Conservation (phyloP, 768 basidiomycete species). For the Bullera alba region DNA sequence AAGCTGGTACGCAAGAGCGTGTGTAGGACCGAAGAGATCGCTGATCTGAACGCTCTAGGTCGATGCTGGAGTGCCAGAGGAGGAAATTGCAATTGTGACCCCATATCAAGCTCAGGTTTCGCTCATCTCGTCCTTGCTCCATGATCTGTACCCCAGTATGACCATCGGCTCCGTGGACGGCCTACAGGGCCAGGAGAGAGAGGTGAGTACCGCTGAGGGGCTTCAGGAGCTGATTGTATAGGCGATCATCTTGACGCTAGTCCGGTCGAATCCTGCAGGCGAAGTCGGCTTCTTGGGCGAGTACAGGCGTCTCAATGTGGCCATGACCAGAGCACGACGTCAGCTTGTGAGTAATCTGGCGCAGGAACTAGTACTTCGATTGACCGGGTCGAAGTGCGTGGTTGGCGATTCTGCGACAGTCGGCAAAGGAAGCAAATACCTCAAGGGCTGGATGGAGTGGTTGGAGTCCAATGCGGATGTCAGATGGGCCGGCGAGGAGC, state of each 20-base stretch:
- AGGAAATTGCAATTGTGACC: slow-evolving; percentile 79
- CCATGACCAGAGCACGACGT: slow-evolving; percentile 74
- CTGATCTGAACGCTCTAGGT: slow-evolving; percentile 56
- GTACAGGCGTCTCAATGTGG: slow-evolving; percentile 72
- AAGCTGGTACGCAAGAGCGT: slow-evolving; percentile 56
- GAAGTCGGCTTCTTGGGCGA: slow-evolving; percentile 94
- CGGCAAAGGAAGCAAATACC: slow-evolving; percentile 68
- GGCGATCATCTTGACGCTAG: slow-evolving; percentile 83
- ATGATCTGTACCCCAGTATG: slow-evolving; percentile 55
- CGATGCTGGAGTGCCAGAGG: slow-evolving; percentile 54
- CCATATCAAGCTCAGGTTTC: slow-evolving; percentile 96
- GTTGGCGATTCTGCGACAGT: slow-evolving; percentile 93
- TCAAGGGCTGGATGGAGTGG: slow-evolving; percentile 88
- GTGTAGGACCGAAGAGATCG: not conserved
- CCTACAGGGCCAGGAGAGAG: slow-evolving; percentile 83
- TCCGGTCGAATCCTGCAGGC: slow-evolving; percentile 78
- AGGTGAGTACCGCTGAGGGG: slow-evolving; percentile 17
- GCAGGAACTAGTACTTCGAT: not conserved
- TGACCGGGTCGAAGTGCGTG: slow-evolving; percentile 75
- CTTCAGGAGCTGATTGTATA: slow-evolving; percentile 42
- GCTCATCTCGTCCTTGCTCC: slow-evolving; percentile 67
- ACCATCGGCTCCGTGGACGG: slow-evolving; percentile 95
- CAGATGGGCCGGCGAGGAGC: slow-evolving; percentile 62
- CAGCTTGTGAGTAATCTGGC: slow-evolving; percentile 61
- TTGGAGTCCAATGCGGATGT: slow-evolving; percentile 85